Evolutionary conservation across 768 basidiomycete species (phyloP).

Genomic region (Tricholoma flavovirens): DNA sequence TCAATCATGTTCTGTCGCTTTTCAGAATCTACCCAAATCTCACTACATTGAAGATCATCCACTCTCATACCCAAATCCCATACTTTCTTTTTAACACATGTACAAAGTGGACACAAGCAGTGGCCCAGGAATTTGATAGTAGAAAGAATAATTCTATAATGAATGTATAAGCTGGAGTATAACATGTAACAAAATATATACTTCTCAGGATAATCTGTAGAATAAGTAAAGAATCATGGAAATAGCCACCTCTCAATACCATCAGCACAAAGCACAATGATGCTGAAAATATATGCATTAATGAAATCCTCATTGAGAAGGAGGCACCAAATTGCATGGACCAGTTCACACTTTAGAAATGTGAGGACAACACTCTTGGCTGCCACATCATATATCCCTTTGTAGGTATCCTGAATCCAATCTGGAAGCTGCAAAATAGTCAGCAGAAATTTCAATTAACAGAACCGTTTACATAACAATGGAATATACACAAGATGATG

Average conservation of each 20-base stretch:
- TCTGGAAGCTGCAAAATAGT: no score
- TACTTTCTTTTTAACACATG: conserved; percentile 11
- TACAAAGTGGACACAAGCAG: background rate
- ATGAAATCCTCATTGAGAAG: no score
- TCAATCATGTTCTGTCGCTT: background rate
- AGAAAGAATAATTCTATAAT: background rate
- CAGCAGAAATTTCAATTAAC: no score
- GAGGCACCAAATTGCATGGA: no score
- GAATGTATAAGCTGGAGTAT: background rate
- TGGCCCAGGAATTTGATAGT: background rate
- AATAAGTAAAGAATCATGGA: conserved; percentile 28
- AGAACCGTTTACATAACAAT: no score
- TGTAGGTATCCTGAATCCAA: no score
- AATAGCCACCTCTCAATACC: conserved; percentile 23
- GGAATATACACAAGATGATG: no score
- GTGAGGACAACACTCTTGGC: no score
- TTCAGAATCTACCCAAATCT: conserved; percentile 9
- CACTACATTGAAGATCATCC: conserved; percentile 10
- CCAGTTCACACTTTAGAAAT: no score
- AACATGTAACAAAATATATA: background rate
- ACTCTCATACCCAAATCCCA: conserved; percentile 20
- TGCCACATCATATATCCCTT: no score
- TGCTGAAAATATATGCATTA: conserved; percentile 24
- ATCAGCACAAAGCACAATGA: conserved; percentile 25
- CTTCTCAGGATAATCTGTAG: conserved; percentile 29